These are phyloP conservation scores for Paraphaeosphaeria sporulosa DNA, from an alignment of 2,329 filamentous ascomycete species.

Conservation along the genomic window DNA sequence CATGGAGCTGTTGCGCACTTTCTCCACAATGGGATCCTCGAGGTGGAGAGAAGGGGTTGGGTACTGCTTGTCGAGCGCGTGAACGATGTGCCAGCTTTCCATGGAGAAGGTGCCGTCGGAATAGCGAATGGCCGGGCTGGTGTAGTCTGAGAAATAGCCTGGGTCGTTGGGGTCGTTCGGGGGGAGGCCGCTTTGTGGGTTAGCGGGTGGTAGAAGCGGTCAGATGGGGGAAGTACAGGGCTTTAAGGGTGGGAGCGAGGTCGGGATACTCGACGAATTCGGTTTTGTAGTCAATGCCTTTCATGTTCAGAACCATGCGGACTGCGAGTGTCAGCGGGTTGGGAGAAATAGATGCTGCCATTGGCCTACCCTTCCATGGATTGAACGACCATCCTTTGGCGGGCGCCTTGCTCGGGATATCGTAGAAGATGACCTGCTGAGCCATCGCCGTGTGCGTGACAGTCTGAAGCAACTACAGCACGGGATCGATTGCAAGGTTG, in stretches of 20 bases:
- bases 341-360: too few species aligned
- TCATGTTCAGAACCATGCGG: conserved; percentile 72
- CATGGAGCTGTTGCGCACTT: conserved; percentile 52
- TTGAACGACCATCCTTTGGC: conserved; percentile 69
- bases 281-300: conserved; percentile 71
- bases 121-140: conserved; percentile 64
- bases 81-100: conserved; percentile 69
- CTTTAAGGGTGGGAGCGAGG: conserved; percentile 63
- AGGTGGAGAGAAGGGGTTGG: conserved; percentile 67
- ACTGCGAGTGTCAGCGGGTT: conserved; percentile 43
- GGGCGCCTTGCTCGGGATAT: conserved; percentile 65
- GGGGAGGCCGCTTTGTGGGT: conserved; percentile 48
- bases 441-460: conserved; percentile 28
- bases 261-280: conserved; percentile 76
- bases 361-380: conserved; percentile 70
- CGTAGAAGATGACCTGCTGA: conserved; percentile 64
- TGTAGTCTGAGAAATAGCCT: conserved; percentile 55
- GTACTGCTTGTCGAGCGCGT: conserved; percentile 64
- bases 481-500: neutral
- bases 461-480: neutral
- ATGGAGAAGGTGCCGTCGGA: conserved; percentile 67
- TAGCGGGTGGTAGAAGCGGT: neutral
- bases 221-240: conserved; percentile 52
- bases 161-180: conserved; percentile 52
- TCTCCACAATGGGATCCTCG: conserved; percentile 59